Conservation (phyloP, 768 basidiomycete genomes). For the Panaeolus cyanescens region DNA sequence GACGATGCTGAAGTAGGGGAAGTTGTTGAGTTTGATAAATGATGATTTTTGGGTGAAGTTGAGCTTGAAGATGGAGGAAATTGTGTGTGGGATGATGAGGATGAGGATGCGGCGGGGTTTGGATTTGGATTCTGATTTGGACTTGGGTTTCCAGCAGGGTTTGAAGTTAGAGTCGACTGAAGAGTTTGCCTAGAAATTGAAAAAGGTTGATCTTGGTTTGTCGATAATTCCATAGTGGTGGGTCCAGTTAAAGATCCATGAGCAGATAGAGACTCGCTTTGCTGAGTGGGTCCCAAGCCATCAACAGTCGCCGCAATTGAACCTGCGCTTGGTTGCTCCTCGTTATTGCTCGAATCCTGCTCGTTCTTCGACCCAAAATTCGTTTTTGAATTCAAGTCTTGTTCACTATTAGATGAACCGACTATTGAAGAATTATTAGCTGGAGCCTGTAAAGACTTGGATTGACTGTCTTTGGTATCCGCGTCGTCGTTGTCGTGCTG, state of each 20-base stretch:
- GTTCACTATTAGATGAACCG: not conserved
- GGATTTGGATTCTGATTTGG: not conserved
- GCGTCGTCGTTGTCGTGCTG: conserved; percentile 6
- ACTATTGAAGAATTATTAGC: not conserved
- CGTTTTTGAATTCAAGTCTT: not conserved
- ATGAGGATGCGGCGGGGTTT: conserved; percentile 3
- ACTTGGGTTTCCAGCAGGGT: not conserved
- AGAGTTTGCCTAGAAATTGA: not conserved
- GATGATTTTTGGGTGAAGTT: not conserved
- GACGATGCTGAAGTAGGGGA: not conserved
- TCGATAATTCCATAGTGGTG: not conserved
- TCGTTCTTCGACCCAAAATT: not conserved
- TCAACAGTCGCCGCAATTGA: not conserved
- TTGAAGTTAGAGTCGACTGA: not conserved
- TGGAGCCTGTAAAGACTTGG: not conserved
- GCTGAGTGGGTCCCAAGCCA: conserved; percentile 1
- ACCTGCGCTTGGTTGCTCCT: not conserved
- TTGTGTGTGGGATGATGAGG: not conserved
- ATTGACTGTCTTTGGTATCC: not conserved
- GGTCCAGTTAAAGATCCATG: conserved; percentile 2
- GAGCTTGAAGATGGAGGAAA: not conserved
- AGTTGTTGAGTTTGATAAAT: conserved; percentile 1
- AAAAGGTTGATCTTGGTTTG: not conserved
- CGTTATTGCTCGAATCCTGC: not conserved
- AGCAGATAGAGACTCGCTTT: not conserved